A percentile compares a stretch with the other conserved stretches of the same genome.
These are phyloP conservation scores for Aurinia saxatilis DNA, from an alignment of 345 rosid species.

Conservation along the genomic window DNA sequence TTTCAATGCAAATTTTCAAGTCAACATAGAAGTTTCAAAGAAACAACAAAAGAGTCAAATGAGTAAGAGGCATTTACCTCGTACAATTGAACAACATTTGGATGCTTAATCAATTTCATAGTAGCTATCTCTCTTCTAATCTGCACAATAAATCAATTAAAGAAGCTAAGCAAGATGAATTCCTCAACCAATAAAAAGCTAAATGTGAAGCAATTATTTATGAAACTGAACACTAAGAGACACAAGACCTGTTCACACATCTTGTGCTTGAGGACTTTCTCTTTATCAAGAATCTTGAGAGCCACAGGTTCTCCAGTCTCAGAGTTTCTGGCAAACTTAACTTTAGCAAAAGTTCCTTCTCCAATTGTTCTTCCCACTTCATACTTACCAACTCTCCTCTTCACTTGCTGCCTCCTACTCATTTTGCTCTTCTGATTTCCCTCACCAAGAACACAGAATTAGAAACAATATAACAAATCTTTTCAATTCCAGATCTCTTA, in stretches of 20 bases:
- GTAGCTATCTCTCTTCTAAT: slow-evolving; percentile 85
- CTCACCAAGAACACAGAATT: not conserved
- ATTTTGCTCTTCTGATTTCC: not conserved
- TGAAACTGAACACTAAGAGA: not conserved
- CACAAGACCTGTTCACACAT: slow-evolving; percentile 86
- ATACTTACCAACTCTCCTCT: slow-evolving; percentile 82
- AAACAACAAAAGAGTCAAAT: not conserved
- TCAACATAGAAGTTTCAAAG: not conserved
- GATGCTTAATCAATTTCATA: slow-evolving; percentile 94
- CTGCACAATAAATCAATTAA: slow-evolving; percentile 36
- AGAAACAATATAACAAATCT: not conserved
- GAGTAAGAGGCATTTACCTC: slow-evolving; percentile 51
- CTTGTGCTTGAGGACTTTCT: slow-evolving; percentile 92
- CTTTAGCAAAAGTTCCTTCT: slow-evolving; percentile 96
- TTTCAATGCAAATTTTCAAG: not conserved
- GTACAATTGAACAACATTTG: slow-evolving; percentile 70
- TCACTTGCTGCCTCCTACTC: slow-evolving; percentile 38
- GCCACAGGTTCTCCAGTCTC: slow-evolving; percentile 84
- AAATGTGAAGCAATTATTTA: not conserved
- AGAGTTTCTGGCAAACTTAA: slow-evolving; percentile 87
- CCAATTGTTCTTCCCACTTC: slow-evolving; percentile 97
- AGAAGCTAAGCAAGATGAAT: not conserved
- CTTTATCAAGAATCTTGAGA: slow-evolving; percentile 92
- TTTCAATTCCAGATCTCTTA: not conserved
- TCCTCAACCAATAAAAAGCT: not conserved